Evolutionary conservation across 768 basidiomycete genomes (phyloP), one percentile per base, ranked within the genome.

Genomic region (Leccinum sublutescens): DNA sequence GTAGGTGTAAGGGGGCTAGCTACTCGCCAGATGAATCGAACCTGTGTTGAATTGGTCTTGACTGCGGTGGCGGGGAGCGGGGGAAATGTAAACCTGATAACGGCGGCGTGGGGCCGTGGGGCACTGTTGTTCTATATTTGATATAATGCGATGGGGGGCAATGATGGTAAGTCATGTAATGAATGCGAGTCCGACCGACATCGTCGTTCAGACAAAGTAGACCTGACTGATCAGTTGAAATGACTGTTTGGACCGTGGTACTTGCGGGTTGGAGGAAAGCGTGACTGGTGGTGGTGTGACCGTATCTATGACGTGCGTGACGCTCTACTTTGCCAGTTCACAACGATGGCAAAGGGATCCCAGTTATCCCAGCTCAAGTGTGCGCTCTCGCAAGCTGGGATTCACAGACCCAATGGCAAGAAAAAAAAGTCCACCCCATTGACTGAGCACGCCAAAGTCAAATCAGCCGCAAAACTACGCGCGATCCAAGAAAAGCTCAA

Each of bases 341-440:
- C 51, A 0, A 40, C 57, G 50, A 64, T 65, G 65, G 84, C 81
- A 48, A 93, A 89, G 69, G 88, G 89, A 63, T 97, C 95, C 1
- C 96, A 98, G 74, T 82, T 98, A 21, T 78, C 85, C 29, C 95
- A 98, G 76, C 87, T 98, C 62, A 97, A 96, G 70, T 80, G 87
- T 8, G 92, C 93, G 10, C 80, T 98, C 45, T 81, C 84, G 1
- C 80, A 88, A 45, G 89, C 91, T 1, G 96, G 95, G 0, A 75
- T 97, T n/a, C 82, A 82, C 12, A 83, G 85, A 12, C 77, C 81
- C 19, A 76, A 79, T 21, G 76, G 79, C 8, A 87, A 88, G 74
- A 93, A 93, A 74, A 80, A 88, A 61, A 92, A 88, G 68, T 82
- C 71, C 2, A 68, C 79, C 1, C 74, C 73, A 4, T 73, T 79